phyloP scores from a whole-genome alignment of 805 yeast species.

The Candida germanica region DNA sequence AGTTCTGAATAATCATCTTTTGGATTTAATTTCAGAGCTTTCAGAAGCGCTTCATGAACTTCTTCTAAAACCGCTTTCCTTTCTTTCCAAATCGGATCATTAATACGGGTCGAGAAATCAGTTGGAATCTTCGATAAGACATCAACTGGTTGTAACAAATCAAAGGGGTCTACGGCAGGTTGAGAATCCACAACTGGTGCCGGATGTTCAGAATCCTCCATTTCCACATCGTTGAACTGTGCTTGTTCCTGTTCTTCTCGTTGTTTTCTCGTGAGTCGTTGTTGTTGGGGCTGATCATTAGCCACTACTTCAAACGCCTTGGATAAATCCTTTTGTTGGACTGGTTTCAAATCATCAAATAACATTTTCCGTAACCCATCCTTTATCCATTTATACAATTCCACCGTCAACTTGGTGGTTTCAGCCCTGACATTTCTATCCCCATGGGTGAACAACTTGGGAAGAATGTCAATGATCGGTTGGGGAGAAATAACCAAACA shows the following conservation, averaged over 20 bases:
- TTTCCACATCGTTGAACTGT: conserved; percentile 14
- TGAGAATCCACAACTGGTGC: conserved; percentile 2
- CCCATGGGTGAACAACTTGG: conserved; percentile 77
- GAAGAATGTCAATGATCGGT: conserved; percentile 52
- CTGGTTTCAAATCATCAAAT: conserved; percentile 77
- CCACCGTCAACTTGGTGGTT: conserved; percentile 65
- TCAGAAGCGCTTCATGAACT: conserved; percentile 43
- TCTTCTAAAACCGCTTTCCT: conserved; percentile 82
- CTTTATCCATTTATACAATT: conserved; percentile 74
- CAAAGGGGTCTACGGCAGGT: conserved; percentile 58
- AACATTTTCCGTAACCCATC: conserved; percentile 54
- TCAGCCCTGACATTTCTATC: conserved; percentile 84
- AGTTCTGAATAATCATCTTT: conserved; percentile 65
- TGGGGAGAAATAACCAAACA: conserved; percentile 58
- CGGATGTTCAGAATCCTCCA: conserved; percentile 27
- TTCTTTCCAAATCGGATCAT: conserved; percentile 84
- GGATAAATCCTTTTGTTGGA: conserved; percentile 82
- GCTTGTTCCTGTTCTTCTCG: conserved; percentile 22
- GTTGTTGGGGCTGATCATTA: conserved; percentile 44
- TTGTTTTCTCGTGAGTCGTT: conserved; percentile 45
- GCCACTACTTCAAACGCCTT: conserved; percentile 59
- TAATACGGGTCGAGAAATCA: conserved; percentile 52
- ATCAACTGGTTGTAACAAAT: conserved; percentile 65
- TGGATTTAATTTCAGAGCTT: conserved; percentile 49
- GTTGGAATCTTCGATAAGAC: conserved; percentile 64